Base-by-base conservation (phyloP, 2,329 filamentous ascomycete species). In the Emydomyces testavorans region DNA sequence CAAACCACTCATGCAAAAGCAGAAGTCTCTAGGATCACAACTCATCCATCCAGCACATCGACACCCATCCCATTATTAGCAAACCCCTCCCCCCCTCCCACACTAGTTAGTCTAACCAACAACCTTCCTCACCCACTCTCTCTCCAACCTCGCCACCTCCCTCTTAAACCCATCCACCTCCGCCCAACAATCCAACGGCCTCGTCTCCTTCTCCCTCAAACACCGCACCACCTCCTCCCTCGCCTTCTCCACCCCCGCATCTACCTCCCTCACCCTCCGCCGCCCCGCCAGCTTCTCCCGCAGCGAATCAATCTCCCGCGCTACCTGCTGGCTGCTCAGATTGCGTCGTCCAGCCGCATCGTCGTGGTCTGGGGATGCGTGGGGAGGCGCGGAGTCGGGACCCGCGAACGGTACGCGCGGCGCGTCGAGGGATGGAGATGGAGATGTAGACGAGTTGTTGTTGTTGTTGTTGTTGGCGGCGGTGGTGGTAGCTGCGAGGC, bases 111-210 rank as follows among this genome's bases (percentile, higher is more conserved):
- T n/a, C 48, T 61, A 69, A 56, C 65, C 65, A 48, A 69, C 63
- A 58, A 93, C 80, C 70, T 82, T 86, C 62, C 93, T 83, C 29
- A 95, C 86, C 79, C 93, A 96, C 21, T 74, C 75, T 68, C 79
- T 82, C 77, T 95, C 90, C 67, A 95, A 67, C 70, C 79, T 80
- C 57, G 84, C 79, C 43, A 96, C 89, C 74, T 94, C 86, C 59
- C 77, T 76, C 78, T 89, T 94, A 68, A 96, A 96, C 16, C 73
- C 74, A 71, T 93, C 83, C 20, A 95, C 87, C 76, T 95, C 88
- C 67, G 81, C 77, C 84, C 85, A 95, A 76, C 90, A 96, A 72
- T 95, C 85, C 62, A 95, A 72, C 63, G 90, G 89, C 65, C 87
- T 77, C 54, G 87, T 76, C 68, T 95, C 89, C 65, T 95, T 82